A percentile compares a stretch with the other conserved stretches of the same genome.
Evolutionary conservation across 495 filamentous ascomycete species (phyloP).

Genomic region (Penicillium antarcticum): DNA sequence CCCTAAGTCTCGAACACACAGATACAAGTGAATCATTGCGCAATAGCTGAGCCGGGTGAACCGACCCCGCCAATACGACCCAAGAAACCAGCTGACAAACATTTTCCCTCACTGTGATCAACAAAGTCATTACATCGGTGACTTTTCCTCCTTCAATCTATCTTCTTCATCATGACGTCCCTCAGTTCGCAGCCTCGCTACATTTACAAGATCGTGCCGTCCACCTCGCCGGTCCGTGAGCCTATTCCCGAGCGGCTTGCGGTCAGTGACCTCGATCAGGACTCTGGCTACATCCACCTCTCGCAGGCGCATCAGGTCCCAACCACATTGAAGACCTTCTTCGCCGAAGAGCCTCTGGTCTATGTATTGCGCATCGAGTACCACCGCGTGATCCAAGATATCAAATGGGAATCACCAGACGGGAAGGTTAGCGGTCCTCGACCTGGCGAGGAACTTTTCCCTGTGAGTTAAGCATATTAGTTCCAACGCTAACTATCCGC

Average conservation of each 20-base stretch:
- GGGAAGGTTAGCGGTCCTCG: conserved; percentile 38
- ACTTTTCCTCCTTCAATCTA: neutral
- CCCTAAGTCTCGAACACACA: no score
- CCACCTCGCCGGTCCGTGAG: conserved; percentile 36
- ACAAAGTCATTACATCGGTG: neutral
- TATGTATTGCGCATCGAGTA: conserved; percentile 75
- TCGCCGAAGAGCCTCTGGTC: conserved; percentile 71
- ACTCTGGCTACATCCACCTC: conserved; percentile 42
- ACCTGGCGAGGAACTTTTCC: conserved; percentile 43
- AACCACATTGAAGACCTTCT: conserved; percentile 56
- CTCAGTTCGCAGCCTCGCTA: conserved; percentile 30
- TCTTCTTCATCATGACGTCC: conserved; percentile 18
- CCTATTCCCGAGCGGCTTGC: conserved; percentile 40
- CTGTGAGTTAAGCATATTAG: conserved; percentile 25
- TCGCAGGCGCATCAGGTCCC: conserved; percentile 40
- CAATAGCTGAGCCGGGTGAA: conserved; percentile 3
- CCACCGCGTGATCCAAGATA: conserved; percentile 45
- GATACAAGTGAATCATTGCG: neutral
- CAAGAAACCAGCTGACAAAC: conserved; percentile 4
- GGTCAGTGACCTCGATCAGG: conserved; percentile 40
- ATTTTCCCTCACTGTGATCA: neutral
- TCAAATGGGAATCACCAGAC: conserved; percentile 43
- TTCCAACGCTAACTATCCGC: neutral
- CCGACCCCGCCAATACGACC: conserved; percentile 7
- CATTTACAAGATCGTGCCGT: conserved; percentile 46